These are phyloP conservation scores for Boletus sensibilis DNA, from an alignment of 768 basidiomycete genomes.

Conservation along the genomic window DNA sequence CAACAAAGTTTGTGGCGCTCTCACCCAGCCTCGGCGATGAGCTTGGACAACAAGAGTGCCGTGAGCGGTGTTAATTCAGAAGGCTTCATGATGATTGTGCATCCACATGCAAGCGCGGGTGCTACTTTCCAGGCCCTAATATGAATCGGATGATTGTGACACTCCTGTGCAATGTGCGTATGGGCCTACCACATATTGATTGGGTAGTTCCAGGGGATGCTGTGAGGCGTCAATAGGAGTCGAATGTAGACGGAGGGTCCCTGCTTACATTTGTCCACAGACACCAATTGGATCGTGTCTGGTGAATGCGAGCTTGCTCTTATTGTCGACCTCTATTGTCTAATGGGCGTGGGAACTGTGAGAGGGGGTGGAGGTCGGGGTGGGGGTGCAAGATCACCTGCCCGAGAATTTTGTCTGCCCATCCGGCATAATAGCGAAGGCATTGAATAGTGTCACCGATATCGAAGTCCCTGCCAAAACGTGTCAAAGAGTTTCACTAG, in stretches of 20 bases:
- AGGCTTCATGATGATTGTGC: constrained; percentile 94
- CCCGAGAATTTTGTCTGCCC: constrained; percentile 92
- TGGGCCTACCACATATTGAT: constrained; percentile 74
- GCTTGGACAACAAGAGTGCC: constrained; percentile 77
- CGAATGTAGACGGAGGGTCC: constrained; percentile 2
- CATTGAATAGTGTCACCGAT: constrained; percentile 77
- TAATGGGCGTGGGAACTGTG: constrained; percentile 28
- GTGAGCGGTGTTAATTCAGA: constrained; percentile 85
- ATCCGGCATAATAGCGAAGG: constrained; percentile 90
- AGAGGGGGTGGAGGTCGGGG: neutral
- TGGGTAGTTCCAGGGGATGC: constrained; percentile 93
- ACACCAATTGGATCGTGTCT: constrained; percentile 92
- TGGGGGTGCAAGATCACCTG: constrained; percentile 48
- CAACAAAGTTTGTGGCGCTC: constrained; percentile 13
- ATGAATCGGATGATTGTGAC: neutral
- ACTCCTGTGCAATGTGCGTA: constrained; percentile 1
- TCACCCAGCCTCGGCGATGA: constrained; percentile 82
- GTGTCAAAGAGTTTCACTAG: constrained; percentile 1
- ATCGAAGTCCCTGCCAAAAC: constrained; percentile 62
- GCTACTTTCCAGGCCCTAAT: constrained; percentile 87
- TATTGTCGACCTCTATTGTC: constrained; percentile 80
- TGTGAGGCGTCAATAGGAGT: constrained; percentile 28
- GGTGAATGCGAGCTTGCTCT: constrained; percentile 80
- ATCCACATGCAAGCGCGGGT: constrained; percentile 87
- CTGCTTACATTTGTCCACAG: constrained; percentile 80